Percentiles rank a stretch among this genome's conserved stretches.
phyloP scores from a whole-genome alignment of 345 rosid genomes.

The Gossypium thurberi region DNA sequence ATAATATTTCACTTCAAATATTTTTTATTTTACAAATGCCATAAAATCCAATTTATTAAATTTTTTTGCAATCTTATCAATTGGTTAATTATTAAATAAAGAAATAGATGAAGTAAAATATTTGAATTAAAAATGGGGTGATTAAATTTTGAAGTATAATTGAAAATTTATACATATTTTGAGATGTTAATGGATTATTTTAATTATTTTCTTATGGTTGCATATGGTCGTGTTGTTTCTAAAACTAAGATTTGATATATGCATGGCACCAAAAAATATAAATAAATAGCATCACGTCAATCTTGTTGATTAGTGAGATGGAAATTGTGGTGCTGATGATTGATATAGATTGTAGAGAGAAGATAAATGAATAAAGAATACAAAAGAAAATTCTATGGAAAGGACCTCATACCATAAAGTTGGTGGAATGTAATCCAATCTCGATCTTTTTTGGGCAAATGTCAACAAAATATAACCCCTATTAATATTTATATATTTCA shows the following conservation, averaged over 20 bases:
- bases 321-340: background rate
- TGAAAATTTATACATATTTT: no score
- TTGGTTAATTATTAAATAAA: no score
- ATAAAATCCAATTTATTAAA: no score
- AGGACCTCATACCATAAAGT: background rate
- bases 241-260: background rate
- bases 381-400: background rate
- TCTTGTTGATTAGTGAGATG: background rate
- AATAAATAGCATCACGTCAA: background rate
- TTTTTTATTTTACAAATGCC: no score
- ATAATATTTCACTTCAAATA: no score
- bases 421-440: constrained; percentile 1
- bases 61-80: no score
- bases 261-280: background rate
- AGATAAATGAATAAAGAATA: background rate
- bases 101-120: no score
- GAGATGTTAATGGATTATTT: no score
- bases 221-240: no score
- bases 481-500: background rate
- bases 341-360: background rate
- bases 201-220: no score
- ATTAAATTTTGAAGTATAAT: no score
- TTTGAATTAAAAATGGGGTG: no score
- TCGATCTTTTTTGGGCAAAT: background rate
- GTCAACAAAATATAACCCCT: background rate